phyloP scores from a whole-genome alignment of 208 protist species.

The Leishmania turanica region DNA sequence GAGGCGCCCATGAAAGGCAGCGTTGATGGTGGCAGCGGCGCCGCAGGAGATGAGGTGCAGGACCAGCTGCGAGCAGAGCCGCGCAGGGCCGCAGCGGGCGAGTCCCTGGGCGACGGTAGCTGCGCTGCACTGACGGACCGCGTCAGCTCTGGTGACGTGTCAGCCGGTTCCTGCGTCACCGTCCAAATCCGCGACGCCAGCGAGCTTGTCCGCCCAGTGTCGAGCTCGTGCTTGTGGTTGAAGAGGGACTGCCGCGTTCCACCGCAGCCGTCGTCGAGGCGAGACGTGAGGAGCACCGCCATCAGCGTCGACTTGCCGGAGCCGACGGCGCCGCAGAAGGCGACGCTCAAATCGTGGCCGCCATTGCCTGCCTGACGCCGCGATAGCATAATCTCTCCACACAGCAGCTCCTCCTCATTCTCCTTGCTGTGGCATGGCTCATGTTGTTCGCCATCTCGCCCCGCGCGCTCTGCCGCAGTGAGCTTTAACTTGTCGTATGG shows the following conservation, averaged over 20 bases:
- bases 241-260: slow-evolving; percentile 86
- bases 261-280: slow-evolving; percentile 83
- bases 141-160: neutral
- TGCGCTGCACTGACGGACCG: neutral
- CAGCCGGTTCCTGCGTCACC: slow-evolving; percentile 19
- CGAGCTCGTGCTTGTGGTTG: slow-evolving; percentile 97
- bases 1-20: slow-evolving; percentile 27
- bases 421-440: neutral
- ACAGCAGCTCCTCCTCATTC: slow-evolving; percentile 40
- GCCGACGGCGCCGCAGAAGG: slow-evolving; percentile 82
- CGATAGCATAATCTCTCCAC: slow-evolving; percentile 86
- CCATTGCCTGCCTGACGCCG: slow-evolving; percentile 44
- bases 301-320: slow-evolving; percentile 92
- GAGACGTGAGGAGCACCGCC: slow-evolving; percentile 62
- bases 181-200: slow-evolving; percentile 93
- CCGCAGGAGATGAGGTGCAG: slow-evolving; percentile 3
- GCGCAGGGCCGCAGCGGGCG: neutral
- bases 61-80: neutral
- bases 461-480: neutral
- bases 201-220: slow-evolving; percentile 93
- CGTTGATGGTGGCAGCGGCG: slow-evolving; percentile 8
- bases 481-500: slow-evolving; percentile 1
- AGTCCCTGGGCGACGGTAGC: neutral
- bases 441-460: neutral
- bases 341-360: slow-evolving; percentile 67